Percentiles rank a stretch among this genome's conserved stretches.
Evolutionary conservation across 2,329 filamentous ascomycete genomes (phyloP).

Genomic region (Penicillium italicum): DNA sequence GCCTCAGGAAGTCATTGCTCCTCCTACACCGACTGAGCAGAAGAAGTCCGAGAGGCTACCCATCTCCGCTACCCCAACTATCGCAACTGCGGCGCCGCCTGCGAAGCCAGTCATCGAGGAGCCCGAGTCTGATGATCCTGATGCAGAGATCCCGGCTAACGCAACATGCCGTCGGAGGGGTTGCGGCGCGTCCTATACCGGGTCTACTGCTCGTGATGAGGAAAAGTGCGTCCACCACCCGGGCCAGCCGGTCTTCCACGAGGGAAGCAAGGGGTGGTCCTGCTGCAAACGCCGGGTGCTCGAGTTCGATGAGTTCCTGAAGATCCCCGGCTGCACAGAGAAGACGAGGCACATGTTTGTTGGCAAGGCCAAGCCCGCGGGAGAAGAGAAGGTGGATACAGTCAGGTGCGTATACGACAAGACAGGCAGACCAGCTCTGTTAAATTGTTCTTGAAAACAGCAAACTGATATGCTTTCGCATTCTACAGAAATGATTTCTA

Average conservation of each 20-base stretch:
- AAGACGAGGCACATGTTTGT: slow-evolving; percentile 82
- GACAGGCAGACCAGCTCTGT: not conserved
- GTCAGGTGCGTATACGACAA: slow-evolving; percentile 59
- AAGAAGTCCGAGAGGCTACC: slow-evolving; percentile 19
- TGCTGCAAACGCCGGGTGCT: slow-evolving; percentile 94
- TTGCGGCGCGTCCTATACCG: slow-evolving; percentile 65
- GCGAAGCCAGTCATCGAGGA: slow-evolving; percentile 52
- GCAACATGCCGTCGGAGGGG: slow-evolving; percentile 72
- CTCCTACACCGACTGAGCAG: slow-evolving; percentile 21
- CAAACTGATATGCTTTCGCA: not conserved
- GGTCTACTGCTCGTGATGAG: slow-evolving; percentile 57
- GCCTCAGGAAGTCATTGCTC: slow-evolving; percentile 25
- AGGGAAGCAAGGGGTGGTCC: slow-evolving; percentile 95
- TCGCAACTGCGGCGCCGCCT: slow-evolving; percentile 30
- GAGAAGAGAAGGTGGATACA: slow-evolving; percentile 72
- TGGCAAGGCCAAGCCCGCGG: slow-evolving; percentile 61
- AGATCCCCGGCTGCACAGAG: slow-evolving; percentile 83
- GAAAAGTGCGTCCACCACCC: slow-evolving; percentile 88
- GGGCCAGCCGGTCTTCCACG: slow-evolving; percentile 88
- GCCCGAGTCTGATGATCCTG: slow-evolving; percentile 82
- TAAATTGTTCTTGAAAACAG: not conserved
- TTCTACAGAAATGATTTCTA: slow-evolving; percentile 77
- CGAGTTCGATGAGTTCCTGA: slow-evolving; percentile 98
- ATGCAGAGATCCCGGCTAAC: slow-evolving; percentile 67
- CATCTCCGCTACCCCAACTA: slow-evolving; percentile 25